Evolutionary conservation across 2,329 filamentous ascomycete species (phyloP).

Genomic region (Microcyclosporella mali): DNA sequence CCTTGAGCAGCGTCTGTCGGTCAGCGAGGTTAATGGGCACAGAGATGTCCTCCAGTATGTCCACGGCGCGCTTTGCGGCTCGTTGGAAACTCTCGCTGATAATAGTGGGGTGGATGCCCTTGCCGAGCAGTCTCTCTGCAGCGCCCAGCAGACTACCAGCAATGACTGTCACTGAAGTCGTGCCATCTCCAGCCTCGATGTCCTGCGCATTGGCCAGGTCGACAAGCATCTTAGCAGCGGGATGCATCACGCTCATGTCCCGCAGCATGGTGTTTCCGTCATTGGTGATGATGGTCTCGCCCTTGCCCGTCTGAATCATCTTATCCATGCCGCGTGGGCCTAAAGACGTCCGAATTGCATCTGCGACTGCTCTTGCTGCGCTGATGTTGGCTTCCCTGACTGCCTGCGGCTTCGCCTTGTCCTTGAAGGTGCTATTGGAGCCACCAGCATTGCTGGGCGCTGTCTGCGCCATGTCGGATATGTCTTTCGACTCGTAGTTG

Average conservation of each 20-base stretch:
- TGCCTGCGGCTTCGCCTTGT: constrained; percentile 98
- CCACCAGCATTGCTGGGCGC: constrained; percentile 45
- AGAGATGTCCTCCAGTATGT: constrained; percentile 91
- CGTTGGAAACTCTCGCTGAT: constrained; percentile 98
- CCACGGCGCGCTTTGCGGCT: constrained; percentile 80
- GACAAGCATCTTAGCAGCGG: constrained; percentile 98
- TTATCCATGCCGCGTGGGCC: constrained; percentile 96
- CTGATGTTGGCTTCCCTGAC: constrained; percentile 96
- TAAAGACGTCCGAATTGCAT: constrained; percentile 94
- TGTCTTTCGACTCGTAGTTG: background rate
- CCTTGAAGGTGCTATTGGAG: constrained; percentile 65
- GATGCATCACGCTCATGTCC: constrained; percentile 98
- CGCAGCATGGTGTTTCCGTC: constrained; percentile 99
- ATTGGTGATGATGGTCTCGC: constrained; percentile 98
- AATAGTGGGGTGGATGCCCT: constrained; percentile 93
- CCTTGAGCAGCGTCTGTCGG: constrained; percentile 84
- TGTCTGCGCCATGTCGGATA: constrained; percentile 33
- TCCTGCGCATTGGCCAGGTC: constrained; percentile 96
- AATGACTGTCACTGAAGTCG: constrained; percentile 96
- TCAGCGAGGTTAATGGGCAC: constrained; percentile 85
- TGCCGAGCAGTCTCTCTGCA: constrained; percentile 80
- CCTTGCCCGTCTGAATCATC: constrained; percentile 96
- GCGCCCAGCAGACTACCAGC: constrained; percentile 90
- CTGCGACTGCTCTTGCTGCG: constrained; percentile 92
- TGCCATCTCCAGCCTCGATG: constrained; percentile 96